Base-by-base conservation (phyloP, 2,329 filamentous ascomycete species). In the Hymenoscyphus fraxineus region DNA sequence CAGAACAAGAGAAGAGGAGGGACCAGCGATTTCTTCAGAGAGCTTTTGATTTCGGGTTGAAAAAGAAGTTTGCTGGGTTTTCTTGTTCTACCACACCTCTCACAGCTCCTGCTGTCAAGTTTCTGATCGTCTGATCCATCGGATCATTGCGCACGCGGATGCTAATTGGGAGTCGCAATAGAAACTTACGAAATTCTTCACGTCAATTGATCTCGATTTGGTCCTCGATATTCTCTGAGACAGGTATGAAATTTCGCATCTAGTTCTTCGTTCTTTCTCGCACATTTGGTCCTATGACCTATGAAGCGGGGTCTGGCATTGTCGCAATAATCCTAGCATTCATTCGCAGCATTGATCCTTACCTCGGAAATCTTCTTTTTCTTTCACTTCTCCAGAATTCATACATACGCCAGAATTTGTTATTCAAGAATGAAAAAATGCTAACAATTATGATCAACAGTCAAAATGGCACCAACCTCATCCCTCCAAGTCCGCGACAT, bases 391-490 rank as follows among this genome's bases (percentile, higher is more conserved):
- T 27, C 27, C 27, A 6, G 4, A 16, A 16, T 13, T 32, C 3
- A 6, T 35, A 10, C 3, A 57, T 31, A 6, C 31, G 31, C 54
- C 22, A 39, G 9, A 9, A 51, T 3, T 22, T 22, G 19, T 22
- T 3, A 10, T 16, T n/a, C 15, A 10, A 51, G 6, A 40, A 27
- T n/a, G 40, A 61, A 40, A 6, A 1, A 7, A 56, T 19, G 16
- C 59, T 61, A 41, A 61, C 59, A 22, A 15, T 27, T n/a, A 38
- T 16, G 4, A 3, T 19, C 19, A 15, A 60, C 16, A 61, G 47
- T 61, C 59, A 60, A 27, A 60, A 60, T 61, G 59, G 59, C 59
- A 55, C 41, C 59, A 19, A 61, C 54, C 59, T 40, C 59, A 10
- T 55, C 59, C 35, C 47, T 61, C 27, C 22, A 47, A 54, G 12